phyloP scores from a whole-genome alignment of 2,329 filamentous ascomycete genomes.

The Pseudogymnoascus sp. region DNA sequence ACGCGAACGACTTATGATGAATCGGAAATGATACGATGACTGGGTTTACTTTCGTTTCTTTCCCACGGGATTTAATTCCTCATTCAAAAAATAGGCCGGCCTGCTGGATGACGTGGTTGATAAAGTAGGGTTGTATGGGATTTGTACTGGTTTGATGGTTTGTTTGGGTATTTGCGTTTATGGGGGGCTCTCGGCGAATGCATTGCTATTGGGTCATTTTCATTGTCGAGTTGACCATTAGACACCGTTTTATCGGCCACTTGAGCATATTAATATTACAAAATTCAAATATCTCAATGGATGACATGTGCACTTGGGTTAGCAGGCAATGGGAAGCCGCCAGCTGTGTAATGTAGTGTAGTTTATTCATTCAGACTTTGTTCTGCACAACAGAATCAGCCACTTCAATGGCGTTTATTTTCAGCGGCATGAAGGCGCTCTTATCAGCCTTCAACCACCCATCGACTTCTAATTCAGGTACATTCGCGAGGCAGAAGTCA shows the following conservation, averaged over 20 bases:
- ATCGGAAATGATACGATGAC: conserved; percentile 9
- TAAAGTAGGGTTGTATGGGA: conserved; percentile 3
- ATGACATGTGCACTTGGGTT: neutral
- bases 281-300: neutral
- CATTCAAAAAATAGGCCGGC: conserved; percentile 5
- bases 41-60: conserved; percentile 9
- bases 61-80: conserved; percentile 7
- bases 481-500: conserved; percentile 47
- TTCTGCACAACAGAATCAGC: conserved; percentile 17
- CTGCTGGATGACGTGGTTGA: conserved; percentile 6
- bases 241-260: neutral
- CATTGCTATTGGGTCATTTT: neutral
- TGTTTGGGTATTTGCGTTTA: neutral
- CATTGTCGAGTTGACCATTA: conserved; percentile 1
- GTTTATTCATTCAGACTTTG: neutral
- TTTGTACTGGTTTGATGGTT: conserved; percentile 6
- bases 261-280: neutral
- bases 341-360: neutral
- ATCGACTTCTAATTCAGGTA: conserved; percentile 43
- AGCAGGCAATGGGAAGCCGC: neutral
- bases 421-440: conserved; percentile 39
- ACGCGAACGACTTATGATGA: conserved; percentile 5
- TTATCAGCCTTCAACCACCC: conserved; percentile 48
- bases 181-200: neutral
- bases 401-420: conserved; percentile 41